Evolutionary conservation across 176 grass and related monocot genomes (phyloP).

Genomic region (Raddia guianensis): DNA sequence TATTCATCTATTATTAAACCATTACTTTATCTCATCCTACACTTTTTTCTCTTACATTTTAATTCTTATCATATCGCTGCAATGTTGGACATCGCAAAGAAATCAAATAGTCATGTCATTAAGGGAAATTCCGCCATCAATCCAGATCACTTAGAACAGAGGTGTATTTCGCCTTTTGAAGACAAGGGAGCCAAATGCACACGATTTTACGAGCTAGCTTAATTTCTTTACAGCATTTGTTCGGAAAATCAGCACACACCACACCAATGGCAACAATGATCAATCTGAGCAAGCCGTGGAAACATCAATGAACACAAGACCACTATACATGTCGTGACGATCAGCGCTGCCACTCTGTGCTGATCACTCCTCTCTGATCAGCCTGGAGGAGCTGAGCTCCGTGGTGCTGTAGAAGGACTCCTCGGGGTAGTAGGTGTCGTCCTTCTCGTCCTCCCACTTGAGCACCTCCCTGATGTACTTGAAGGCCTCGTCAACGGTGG

Average conservation of each 20-base stretch:
- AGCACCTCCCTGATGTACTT: slow-evolving; percentile 81
- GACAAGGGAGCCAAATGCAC: background rate
- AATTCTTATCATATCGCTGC: too few relatives aligned
- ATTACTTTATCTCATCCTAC: too few relatives aligned
- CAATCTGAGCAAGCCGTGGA: slow-evolving; percentile 25
- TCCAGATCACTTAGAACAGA: too few relatives aligned
- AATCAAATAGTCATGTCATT: too few relatives aligned
- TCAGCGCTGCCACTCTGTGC: background rate
- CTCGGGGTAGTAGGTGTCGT: slow-evolving; percentile 55
- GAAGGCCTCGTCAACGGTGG: slow-evolving; percentile 76
- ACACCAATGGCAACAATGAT: slow-evolving; percentile 13
- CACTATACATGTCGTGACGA: slow-evolving; percentile 36
- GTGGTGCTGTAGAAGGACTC: slow-evolving; percentile 95
- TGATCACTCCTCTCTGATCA: slow-evolving; percentile 57
- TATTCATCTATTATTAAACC: too few relatives aligned
- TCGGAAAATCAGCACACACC: background rate
- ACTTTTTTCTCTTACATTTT: too few relatives aligned
- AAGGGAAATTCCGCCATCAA: too few relatives aligned
- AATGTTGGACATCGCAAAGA: too few relatives aligned
- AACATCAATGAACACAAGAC: background rate
- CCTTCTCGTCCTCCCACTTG: slow-evolving; percentile 88
- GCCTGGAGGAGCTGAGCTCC: slow-evolving; percentile 77
- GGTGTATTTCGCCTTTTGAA: too few relatives aligned
- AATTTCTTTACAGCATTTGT: slow-evolving; percentile 5
- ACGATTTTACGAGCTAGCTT: background rate